Conservation (phyloP, 495 filamentous ascomycete species). For the Podospora comata region DNA sequence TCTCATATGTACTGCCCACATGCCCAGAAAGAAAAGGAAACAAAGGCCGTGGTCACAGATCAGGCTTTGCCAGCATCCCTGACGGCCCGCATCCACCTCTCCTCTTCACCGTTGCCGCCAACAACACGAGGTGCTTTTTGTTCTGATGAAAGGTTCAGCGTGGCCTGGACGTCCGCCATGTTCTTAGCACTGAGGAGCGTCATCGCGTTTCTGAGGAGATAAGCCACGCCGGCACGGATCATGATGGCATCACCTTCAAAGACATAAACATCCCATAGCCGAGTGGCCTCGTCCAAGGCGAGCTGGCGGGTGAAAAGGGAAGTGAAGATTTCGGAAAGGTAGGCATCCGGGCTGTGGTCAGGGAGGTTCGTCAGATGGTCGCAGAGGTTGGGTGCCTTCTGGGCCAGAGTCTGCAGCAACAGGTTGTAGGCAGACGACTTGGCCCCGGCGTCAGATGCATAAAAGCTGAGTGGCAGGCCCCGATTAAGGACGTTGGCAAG, state of each 20-base stretch:
- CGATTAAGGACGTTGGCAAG: conserved; percentile 90
- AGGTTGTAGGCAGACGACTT: conserved; percentile 69
- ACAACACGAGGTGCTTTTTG: conserved; percentile 21
- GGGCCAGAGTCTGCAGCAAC: conserved; percentile 64
- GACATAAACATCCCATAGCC: conserved; percentile 91
- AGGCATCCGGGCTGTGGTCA: conserved; percentile 36
- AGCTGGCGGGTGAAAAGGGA: conserved; percentile 54
- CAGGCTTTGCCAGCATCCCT: conserved; percentile 34
- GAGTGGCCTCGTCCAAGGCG: conserved; percentile 66
- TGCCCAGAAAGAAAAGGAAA: not conserved
- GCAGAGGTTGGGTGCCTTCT: conserved; percentile 69
- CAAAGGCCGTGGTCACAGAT: not conserved
- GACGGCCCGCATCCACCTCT: conserved; percentile 37
- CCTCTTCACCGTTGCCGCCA: conserved; percentile 35
- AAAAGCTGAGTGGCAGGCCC: conserved; percentile 81
- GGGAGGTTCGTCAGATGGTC: conserved; percentile 56
- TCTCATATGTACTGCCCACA: not conserved
- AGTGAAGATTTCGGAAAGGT: conserved; percentile 51
- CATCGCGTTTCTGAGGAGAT: conserved; percentile 53
- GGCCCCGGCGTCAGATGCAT: conserved; percentile 69
- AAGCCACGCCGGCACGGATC: conserved; percentile 72
- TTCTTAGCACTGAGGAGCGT: conserved; percentile 37
- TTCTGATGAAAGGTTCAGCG: conserved; percentile 23
- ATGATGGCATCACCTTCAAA: conserved; percentile 87
- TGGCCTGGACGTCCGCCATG: conserved; percentile 31